Base-by-base conservation (phyloP, 192 early-diverging fungal genomes). In the Chytriomyces sp. region DNA sequence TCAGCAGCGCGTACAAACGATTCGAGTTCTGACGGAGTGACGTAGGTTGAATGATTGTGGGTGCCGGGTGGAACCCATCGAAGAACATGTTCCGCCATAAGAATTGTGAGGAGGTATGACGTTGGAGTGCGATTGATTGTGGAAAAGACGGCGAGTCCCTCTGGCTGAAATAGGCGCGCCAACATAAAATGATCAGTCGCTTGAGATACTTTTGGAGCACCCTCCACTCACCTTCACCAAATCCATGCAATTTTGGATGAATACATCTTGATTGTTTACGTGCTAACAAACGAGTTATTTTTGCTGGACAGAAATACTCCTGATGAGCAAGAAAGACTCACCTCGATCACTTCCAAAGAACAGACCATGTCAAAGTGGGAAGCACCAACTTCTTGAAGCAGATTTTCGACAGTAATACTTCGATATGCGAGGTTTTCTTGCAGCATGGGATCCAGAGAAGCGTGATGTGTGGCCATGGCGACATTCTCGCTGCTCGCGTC, bases 401-500 rank as follows among this genome's bases (percentile, higher is more conserved):
- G 43, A 18, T 72, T 24, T 46, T 78, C 77, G 20, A 49, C 69
- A 11, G 77, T 71, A 2, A 13, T 46, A 20, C 57, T 24, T 6
- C 11, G 23, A 45, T 49, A 78, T 7, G 18, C 23, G 5, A 61
- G 23, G 11, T 13, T 44, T 7, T 11, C 45, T 16, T 43, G 49
- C 70, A 96, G 78, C 64, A 71, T 43, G 0, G 93, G 93, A 71
- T 97, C 94, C 76, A 89, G 80, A 45, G 71, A 63, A 0, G 91
- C 84, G 69, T 98, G 96, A 9, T 87, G 59, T 23, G 81, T 79
- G 1, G 97, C 97, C 80, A 96, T 92, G 61, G 85, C 69, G 61
- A 96, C 86, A 78, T 95, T 97, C 68, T 96, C 93, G n/a, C 45
- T 61, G 1, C 91, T 91, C 11, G 97, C 97, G 81, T 98, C 97